A percentile compares a stretch with the other conserved stretches of the same genome.
phyloP scores from a whole-genome alignment of 768 basidiomycete genomes.

The Boletus rubropictus region DNA sequence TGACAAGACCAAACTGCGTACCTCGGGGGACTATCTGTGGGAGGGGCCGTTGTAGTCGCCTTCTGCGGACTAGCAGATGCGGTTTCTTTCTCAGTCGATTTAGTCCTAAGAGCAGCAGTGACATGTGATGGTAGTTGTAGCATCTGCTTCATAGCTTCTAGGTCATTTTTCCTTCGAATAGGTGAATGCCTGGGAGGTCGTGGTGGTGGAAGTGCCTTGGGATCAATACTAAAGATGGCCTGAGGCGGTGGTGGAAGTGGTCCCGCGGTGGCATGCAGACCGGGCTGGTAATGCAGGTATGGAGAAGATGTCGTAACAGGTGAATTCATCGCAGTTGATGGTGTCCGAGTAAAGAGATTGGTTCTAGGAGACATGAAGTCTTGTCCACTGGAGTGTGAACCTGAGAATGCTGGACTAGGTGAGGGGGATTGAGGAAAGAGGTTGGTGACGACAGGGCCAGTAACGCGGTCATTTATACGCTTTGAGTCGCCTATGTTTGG shows the following conservation, averaged over 20 bases:
- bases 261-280: conserved; percentile 64
- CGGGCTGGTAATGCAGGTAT: conserved; percentile 60
- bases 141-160: conserved; percentile 54
- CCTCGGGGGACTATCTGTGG: conserved; percentile 16
- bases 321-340: conserved; percentile 26
- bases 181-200: conserved; percentile 62
- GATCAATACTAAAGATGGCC: conserved; percentile 45
- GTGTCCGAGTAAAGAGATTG: conserved; percentile 19
- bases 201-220: conserved; percentile 47
- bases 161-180: conserved; percentile 40
- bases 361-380: conserved; percentile 26
- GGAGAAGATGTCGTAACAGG: conserved; percentile 30
- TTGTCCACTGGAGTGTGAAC: conserved; percentile 25
- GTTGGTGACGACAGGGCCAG: conserved; percentile 54
- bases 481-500: conserved; percentile 61
- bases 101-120: conserved; percentile 34
- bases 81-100: conserved; percentile 15
- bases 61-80: conserved; percentile 29
- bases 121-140: conserved; percentile 56
- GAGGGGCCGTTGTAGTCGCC: background rate
- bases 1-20: conserved; percentile 6
- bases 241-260: conserved; percentile 69
- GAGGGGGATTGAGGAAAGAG: conserved; percentile 34
- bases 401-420: conserved; percentile 24
- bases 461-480: conserved; percentile 53